Base-by-base conservation (phyloP, 1,139 yeast genomes). In the Geotrichum klebahnii region DNA sequence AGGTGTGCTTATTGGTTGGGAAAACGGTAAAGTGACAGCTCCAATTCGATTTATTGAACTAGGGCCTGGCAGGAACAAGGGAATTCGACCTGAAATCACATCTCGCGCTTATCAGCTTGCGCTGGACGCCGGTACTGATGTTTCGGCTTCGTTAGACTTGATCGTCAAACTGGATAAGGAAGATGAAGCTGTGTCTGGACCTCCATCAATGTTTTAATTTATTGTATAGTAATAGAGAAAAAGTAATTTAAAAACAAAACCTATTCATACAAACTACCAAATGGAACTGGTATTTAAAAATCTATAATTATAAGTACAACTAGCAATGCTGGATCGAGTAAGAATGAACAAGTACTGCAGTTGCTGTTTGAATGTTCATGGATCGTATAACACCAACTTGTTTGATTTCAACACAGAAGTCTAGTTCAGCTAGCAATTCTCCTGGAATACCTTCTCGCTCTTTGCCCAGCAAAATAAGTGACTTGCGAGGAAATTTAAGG, bases 311-410 rank as follows among this genome's bases (percentile, higher is more conserved):
- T 19, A 3, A 14, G 16, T 24, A 26, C 31, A 34, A 19, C 48
- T 51, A 59, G 53, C 71, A 66, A 63, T 86, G 89, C 63, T 88
- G 95, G 10, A 80, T 72, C 1, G 96, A 81, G 62, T 90, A 90
- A 0, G 96, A 94, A 65, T 90, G 95, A 3, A 87, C 96, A 38
- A 89, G 80, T 26, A 90, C 89, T 0, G 97, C 97, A 0, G 97
- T 83, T 1, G 97, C 97, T 0, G 97, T 90, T 69, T 90, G 97
- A 55, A 90, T 89, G 63, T 90, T 90, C 97, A 90, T 89, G 2
- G 96, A 87, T 59, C 97, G 75, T 42, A 90, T 81, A 19, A 89
- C 90, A 10, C 97, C 97, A 32, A 82, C 84, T 64, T 90, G 97
- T 62, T 88, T 86, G 61, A 90, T 90, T 62, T 89, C 96, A 26